Base-by-base conservation (phyloP, 83 land plant genomes). In the Picea engelmannii region DNA sequence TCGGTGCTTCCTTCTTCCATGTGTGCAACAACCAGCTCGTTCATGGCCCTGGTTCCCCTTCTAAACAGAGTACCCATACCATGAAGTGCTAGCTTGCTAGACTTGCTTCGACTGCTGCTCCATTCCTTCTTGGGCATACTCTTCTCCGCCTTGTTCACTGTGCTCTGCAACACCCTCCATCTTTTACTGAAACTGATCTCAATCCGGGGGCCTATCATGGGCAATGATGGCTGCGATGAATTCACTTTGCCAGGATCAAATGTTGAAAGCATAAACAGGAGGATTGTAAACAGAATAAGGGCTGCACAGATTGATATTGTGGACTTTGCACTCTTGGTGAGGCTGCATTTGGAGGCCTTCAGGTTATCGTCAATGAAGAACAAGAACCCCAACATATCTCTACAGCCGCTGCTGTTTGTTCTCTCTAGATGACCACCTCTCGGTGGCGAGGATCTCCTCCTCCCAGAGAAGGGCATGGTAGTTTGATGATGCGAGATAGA, bases 11-110 rank as follows among this genome's bases (percentile, higher is more conserved):
- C 83, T 42, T 91, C 94, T 5, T 66, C 6, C 2, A 86, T 81
- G 47, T 93, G 94, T 4, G 83, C 92, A 8, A 93, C 89, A 2
- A 90, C 70, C 0, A 93, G 86, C 58, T 93, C 92, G 74, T 42
- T 82, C 94, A 91, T 89, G 9, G 89, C 83, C 35, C 78, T 81
- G 25, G 87, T 91, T 16, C 95, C 95, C 62, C 86, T 76, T 42
- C 88, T 62, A 76, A 84, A 93, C 73, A 93, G 80, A 66, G 82
- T 82, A 0, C 95, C 95, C 88, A 93, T 78, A 6, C 95, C 91
- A 61, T 91, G 92, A 44, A 91, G 62, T 0, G 95, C 95, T 17
- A 62, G 75, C 17, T 61, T 74, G 59, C 77, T 74, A 55, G 13
- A 55, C 58, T 55, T 74, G 24, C 77, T 47, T 74, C 77, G 44